Evolutionary conservation across 805 yeast genomes (phyloP), one percentile per base, ranked within the genome.

Genomic region (Kazachstania viticola): DNA sequence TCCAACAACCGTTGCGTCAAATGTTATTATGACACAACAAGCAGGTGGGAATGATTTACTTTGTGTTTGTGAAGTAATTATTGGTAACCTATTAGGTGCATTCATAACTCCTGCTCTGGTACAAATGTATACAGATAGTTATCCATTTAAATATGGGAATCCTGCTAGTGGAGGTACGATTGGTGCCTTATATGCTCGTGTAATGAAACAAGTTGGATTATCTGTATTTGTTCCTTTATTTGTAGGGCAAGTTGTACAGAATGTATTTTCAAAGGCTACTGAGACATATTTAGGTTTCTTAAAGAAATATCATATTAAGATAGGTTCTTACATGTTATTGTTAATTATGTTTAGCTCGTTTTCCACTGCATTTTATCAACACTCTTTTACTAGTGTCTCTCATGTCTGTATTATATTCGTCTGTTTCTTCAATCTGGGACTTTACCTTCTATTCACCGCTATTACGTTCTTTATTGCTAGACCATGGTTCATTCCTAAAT

Each of bases 1-100:
- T 53, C 95, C 95, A 18, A 85, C 95, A 7, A 85, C 95, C 0
- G 94, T 85, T 14, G 73, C 87, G 0, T 83, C 95, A 2, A 85
- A 85, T 51, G 95, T 85, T 18, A 87, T 85, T 18, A 85, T 85
- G 95, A 85, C 95, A 5, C 68, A 75, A 32, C 70, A 70, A 36
- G 94, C 95, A 0, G 75, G 78, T 42, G 95, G 95, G 7, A 82
- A 84, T 54, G 87, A 73, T 41, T 58, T 79, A 13, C 58, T 84
- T 32, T 77, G 94, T 14, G 61, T 83, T 5, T 77, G 91, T 51
- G 94, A 83, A 52, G 95, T 85, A 8, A 73, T 84, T 36, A 67
- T 84, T 21, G 95, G 95, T 2, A 85, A 85, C 49, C 48, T 84
- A 29, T 48, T 83, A 27, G 95, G 95, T 3, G 91, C 91, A 0